Conservation (phyloP, 2,329 filamentous ascomycete species). For the Monosporascus sp. region DNA sequence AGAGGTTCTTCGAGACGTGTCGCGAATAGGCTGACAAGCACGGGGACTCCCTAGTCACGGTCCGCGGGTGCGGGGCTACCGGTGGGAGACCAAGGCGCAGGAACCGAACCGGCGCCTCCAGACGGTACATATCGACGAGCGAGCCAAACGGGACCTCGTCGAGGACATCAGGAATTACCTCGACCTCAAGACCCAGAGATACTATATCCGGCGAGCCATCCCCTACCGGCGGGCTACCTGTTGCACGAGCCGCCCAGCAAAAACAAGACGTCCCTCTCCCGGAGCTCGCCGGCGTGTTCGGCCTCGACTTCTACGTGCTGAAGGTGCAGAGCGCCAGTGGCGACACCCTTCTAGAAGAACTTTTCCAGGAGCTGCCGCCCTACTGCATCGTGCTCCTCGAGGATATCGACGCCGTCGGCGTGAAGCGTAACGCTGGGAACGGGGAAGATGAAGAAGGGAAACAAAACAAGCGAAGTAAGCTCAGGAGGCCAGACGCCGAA, state of each 20-base stretch:
- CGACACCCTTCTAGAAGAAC: slow-evolving; percentile 24
- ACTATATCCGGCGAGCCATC: slow-evolving; percentile 69
- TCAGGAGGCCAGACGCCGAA: neutral
- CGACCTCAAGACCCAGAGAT: slow-evolving; percentile 48
- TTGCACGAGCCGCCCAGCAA: slow-evolving; percentile 70
- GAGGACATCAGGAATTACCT: slow-evolving; percentile 67
- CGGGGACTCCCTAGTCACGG: slow-evolving; percentile 30
- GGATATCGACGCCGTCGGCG: slow-evolving; percentile 50
- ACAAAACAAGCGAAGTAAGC: slow-evolving; percentile 9
- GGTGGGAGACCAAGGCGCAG: slow-evolving; percentile 33
- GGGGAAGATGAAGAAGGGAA: slow-evolving; percentile 6
- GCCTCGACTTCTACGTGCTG: slow-evolving; percentile 70
- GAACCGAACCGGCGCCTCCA: slow-evolving; percentile 28
- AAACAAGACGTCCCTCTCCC: slow-evolving; percentile 75
- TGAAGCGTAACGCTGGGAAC: slow-evolving; percentile 28
- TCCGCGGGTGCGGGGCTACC: slow-evolving; percentile 27
- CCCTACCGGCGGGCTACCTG: slow-evolving; percentile 71
- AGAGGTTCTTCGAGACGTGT: slow-evolving; percentile 25
- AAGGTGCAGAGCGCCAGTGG: slow-evolving; percentile 50
- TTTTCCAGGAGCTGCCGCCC: slow-evolving; percentile 28
- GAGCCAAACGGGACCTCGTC: slow-evolving; percentile 58
- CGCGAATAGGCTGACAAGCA: slow-evolving; percentile 29
- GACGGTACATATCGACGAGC: slow-evolving; percentile 32
- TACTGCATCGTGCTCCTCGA: slow-evolving; percentile 47
- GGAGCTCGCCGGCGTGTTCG: slow-evolving; percentile 63